These are phyloP conservation scores for Malassezia sp. DNA, from an alignment of 1,284 basidiomycete species.

Conservation along the genomic window DNA sequence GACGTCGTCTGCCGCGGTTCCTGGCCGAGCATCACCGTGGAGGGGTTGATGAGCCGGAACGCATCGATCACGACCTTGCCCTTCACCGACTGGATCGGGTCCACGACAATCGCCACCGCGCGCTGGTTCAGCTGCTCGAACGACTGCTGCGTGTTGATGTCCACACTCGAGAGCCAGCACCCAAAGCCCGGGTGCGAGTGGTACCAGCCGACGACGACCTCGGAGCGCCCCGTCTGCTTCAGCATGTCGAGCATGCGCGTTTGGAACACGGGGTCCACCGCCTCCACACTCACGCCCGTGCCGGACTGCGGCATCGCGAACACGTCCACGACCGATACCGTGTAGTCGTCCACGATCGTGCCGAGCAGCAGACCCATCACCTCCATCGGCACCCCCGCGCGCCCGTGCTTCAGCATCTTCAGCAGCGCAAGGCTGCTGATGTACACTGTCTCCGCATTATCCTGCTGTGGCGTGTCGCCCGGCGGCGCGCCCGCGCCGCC, in stretches of 20 bases:
- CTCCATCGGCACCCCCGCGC: constrained; percentile 98
- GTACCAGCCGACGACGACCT: constrained; percentile 99
- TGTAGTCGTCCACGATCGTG: constrained; percentile 95
- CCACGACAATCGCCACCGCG: constrained; percentile 93
- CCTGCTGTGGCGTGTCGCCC: constrained; percentile 47
- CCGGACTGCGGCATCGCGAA: constrained; percentile 99
- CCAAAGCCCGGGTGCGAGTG: constrained; percentile 99
- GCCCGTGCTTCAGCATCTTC: constrained; percentile 98
- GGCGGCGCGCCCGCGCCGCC: constrained; percentile 23
- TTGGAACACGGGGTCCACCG: constrained; percentile 98
- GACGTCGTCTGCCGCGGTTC: constrained; percentile 95
- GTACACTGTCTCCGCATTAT: constrained; percentile 46
- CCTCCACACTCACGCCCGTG: constrained; percentile 95
- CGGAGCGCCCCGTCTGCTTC: constrained; percentile 94
- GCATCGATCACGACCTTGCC: constrained; percentile 87
- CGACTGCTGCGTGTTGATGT: constrained; percentile 98
- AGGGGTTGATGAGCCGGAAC: constrained; percentile 58
- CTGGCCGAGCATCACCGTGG: constrained; percentile 56
- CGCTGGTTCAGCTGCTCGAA: constrained; percentile 91
- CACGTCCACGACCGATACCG: constrained; percentile 78
- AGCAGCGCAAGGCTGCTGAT: constrained; percentile 43
- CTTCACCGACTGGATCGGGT: constrained; percentile 98
- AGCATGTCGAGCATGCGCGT: constrained; percentile 98
- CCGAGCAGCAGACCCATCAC: constrained; percentile 99
- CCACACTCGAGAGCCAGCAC: constrained; percentile 96